These are phyloP conservation scores for Claviceps paspali DNA, from an alignment of 2,329 filamentous ascomycete genomes.

Conservation along the genomic window DNA sequence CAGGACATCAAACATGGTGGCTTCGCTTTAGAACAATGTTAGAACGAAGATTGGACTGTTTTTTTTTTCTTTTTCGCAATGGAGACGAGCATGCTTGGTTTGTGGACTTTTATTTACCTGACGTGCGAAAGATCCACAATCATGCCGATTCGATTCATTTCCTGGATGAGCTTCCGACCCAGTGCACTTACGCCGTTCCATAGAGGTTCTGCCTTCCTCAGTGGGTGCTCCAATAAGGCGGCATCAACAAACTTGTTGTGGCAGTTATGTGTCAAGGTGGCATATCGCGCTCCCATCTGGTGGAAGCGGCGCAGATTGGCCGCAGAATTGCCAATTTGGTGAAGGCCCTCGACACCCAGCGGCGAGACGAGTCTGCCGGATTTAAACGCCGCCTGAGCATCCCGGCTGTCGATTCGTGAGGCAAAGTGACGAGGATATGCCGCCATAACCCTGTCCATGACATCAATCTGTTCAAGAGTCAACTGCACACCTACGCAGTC, in stretches of 20 bases:
- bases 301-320: slow-evolving; percentile 63
- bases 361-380: slow-evolving; percentile 49
- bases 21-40: slow-evolving; percentile 34
- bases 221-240: slow-evolving; percentile 25
- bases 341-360: slow-evolving; percentile 71
- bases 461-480: slow-evolving; percentile 58
- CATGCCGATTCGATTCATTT: slow-evolving; percentile 61
- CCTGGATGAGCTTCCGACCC: slow-evolving; percentile 54
- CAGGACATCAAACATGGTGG: slow-evolving; percentile 77
- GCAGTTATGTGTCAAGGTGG: slow-evolving; percentile 74
- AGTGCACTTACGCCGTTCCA: slow-evolving; percentile 57
- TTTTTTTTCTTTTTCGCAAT: no score
- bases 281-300: slow-evolving; percentile 68
- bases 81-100: no score
- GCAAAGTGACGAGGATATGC: slow-evolving; percentile 47
- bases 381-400: slow-evolving; percentile 41
- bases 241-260: slow-evolving; percentile 2
- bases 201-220: slow-evolving; percentile 29
- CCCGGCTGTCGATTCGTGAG: slow-evolving; percentile 36
- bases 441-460: slow-evolving; percentile 47
- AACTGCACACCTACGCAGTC: slow-evolving; percentile 38
- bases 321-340: slow-evolving; percentile 80
- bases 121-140: slow-evolving; percentile 63
- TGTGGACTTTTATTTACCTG: slow-evolving; percentile 36
- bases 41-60: no score